Percentiles rank a stretch among this genome's conserved stretches.
Evolutionary conservation across 1,284 basidiomycete genomes (phyloP).

Genomic region (Mrakiaceae sp.): DNA sequence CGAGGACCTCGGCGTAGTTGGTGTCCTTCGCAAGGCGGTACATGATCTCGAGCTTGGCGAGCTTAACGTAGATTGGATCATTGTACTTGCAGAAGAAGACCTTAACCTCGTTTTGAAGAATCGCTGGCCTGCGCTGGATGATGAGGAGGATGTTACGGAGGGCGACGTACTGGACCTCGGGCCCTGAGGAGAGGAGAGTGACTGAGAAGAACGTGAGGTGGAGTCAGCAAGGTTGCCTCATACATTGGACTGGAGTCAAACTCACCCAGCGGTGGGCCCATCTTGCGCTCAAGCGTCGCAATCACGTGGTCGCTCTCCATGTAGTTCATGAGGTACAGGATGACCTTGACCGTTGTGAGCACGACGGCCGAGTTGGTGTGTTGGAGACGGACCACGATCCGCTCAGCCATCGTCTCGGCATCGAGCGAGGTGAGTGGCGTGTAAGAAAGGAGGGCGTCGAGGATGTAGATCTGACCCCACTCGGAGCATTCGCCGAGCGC

Average conservation of each 20-base stretch:
- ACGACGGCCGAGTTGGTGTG: slow-evolving; percentile 94
- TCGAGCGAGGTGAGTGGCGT: slow-evolving; percentile 79
- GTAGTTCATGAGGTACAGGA: slow-evolving; percentile 98
- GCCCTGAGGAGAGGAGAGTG: slow-evolving; percentile 84
- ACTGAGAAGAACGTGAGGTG: slow-evolving; percentile 42
- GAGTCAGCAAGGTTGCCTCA: background rate
- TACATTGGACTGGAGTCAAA: background rate
- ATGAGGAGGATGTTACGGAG: slow-evolving; percentile 93
- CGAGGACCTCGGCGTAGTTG: slow-evolving; percentile 81
- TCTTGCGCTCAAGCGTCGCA: slow-evolving; percentile 81
- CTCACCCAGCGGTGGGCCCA: slow-evolving; percentile 79
- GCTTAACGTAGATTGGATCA: slow-evolving; percentile 96
- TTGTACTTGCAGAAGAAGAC: slow-evolving; percentile 99
- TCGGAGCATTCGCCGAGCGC: slow-evolving; percentile 85
- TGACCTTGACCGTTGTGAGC: slow-evolving; percentile 84
- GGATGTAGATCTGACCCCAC: slow-evolving; percentile 99
- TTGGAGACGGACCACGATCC: slow-evolving; percentile 79
- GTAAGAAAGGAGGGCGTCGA: slow-evolving; percentile 86
- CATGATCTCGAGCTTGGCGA: slow-evolving; percentile 98
- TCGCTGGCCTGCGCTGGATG: slow-evolving; percentile 82
- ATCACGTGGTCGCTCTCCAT: slow-evolving; percentile 54
- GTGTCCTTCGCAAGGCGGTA: slow-evolving; percentile 83
- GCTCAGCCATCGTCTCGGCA: slow-evolving; percentile 86
- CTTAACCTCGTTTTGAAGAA: slow-evolving; percentile 92
- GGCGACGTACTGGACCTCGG: slow-evolving; percentile 97